Evolutionary conservation across 1,284 basidiomycete genomes (phyloP).

Genomic region (Apiotrichum veenhuisii): DNA sequence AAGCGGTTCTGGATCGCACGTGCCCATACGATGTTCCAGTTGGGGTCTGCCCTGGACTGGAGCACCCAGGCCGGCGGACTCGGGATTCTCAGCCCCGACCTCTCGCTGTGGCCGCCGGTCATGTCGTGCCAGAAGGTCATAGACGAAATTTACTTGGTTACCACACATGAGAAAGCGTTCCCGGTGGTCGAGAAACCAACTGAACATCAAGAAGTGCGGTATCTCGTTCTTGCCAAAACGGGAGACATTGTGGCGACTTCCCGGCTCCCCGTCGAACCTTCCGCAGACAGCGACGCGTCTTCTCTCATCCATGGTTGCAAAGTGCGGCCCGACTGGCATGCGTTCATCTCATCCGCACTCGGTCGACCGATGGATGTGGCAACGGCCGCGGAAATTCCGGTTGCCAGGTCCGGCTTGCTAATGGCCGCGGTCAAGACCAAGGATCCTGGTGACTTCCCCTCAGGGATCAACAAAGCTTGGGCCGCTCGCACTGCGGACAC

Average conservation of each 20-base stretch:
- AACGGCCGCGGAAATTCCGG: too few relatives aligned
- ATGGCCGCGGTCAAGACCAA: constrained; percentile 26
- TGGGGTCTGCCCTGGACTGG: constrained; percentile 28
- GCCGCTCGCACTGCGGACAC: neutral
- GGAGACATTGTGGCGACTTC: constrained; percentile 9
- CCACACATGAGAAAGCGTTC: neutral
- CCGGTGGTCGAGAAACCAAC: too few relatives aligned
- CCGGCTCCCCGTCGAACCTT: neutral
- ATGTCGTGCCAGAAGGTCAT: constrained; percentile 11
- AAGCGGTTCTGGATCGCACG: constrained; percentile 34
- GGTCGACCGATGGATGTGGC: neutral
- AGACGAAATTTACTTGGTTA: constrained; percentile 18
- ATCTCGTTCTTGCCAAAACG: constrained; percentile 8
- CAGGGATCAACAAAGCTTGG: constrained; percentile 29
- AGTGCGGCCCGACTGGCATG: constrained; percentile 30
- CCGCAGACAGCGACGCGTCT: too few relatives aligned
- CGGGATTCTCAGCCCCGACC: constrained; percentile 26
- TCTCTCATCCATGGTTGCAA: constrained; percentile 15
- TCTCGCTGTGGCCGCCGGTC: constrained; percentile 28
- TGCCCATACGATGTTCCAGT: constrained; percentile 23
- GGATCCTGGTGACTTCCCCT: constrained; percentile 19
- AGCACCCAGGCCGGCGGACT: constrained; percentile 14
- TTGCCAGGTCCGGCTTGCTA: neutral
- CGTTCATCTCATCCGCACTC: constrained; percentile 5
- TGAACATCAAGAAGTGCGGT: neutral